These are phyloP conservation scores for Phaeomoniella chlamydospora DNA, from an alignment of 2,329 filamentous ascomycete species.

Conservation along the genomic window DNA sequence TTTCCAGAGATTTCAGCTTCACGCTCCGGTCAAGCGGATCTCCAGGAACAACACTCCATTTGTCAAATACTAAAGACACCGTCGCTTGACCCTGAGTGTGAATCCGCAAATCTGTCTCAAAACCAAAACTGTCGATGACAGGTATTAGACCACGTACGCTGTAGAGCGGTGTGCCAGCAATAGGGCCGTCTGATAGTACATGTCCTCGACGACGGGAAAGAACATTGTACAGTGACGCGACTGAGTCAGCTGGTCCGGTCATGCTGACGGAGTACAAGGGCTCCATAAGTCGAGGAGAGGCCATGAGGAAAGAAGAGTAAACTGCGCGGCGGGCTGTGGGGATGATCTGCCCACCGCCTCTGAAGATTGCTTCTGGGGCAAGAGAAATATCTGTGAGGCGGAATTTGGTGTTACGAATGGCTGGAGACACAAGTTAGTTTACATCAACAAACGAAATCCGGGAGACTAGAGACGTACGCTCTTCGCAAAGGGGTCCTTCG, in stretches of 20 bases:
- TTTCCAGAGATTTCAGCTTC: slow-evolving; percentile 69
- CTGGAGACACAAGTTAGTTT: slow-evolving; percentile 28
- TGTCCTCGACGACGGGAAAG: slow-evolving; percentile 79
- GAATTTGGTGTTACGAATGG: slow-evolving; percentile 96
- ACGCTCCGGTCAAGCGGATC: slow-evolving; percentile 86
- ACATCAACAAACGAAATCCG: slow-evolving; percentile 7
- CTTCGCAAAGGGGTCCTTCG: slow-evolving; percentile 93
- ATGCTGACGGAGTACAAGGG: slow-evolving; percentile 87
- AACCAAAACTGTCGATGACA: slow-evolving; percentile 94
- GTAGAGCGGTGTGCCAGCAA: slow-evolving; percentile 88
- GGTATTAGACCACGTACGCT: slow-evolving; percentile 81
- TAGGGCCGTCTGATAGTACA: slow-evolving; percentile 83
- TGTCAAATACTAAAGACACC: slow-evolving; percentile 83
- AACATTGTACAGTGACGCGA: slow-evolving; percentile 81
- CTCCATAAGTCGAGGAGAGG: slow-evolving; percentile 90
- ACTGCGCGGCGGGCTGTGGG: slow-evolving; percentile 84
- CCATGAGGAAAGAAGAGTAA: slow-evolving; percentile 95
- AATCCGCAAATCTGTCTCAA: slow-evolving; percentile 92
- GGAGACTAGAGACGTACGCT: slow-evolving; percentile 51
- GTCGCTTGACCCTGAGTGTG: slow-evolving; percentile 89
- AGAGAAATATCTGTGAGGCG: slow-evolving; percentile 83
- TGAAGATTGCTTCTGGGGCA: slow-evolving; percentile 80
- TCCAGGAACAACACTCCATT: slow-evolving; percentile 90
- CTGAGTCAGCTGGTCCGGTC: slow-evolving; percentile 79
- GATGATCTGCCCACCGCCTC: slow-evolving; percentile 93